Base-by-base conservation (phyloP, 2,329 filamentous ascomycete genomes). In the Botrytis hyacinthi region DNA sequence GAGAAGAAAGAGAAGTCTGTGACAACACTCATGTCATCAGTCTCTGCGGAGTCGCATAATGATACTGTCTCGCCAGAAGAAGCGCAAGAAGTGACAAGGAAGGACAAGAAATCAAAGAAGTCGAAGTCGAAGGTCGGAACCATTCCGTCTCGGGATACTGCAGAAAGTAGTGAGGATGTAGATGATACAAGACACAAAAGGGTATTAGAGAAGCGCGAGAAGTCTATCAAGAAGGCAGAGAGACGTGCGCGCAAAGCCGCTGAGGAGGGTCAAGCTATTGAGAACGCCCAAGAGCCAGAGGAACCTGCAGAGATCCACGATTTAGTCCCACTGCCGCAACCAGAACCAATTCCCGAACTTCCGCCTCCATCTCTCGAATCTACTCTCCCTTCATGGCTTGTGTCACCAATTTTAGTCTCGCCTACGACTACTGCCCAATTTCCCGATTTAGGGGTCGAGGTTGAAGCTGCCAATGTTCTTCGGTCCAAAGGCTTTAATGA, bases 281-380 rank as follows among this genome's bases (percentile, higher is more conserved):
- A 72, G 40, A 37, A 78, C 60, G 67, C 75, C 37, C 68, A 78
- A 76, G 76, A 80, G 35, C 77, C 76, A 73, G 70, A 79, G 76
- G 66, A 80, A 77, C 78, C 80, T 73, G 75, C 78, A 20, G 86
- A 89, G 78, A 81, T 90, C 4, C 90, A 94, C 80, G 93, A 93
- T 35, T 85, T 98, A 0, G 90, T 92, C 73, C 94, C 94, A 10
- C 85, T 97, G 32, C 94, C 94, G 12, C 94, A 97, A 77, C 94
- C 93, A 20, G 87, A 88, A 46, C 88, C 88, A 0, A 85, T 89
- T 1, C 84, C 86, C 1, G 87, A 90, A 63, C 83, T 87, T 44
- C 84, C 85, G 1, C 86, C 88, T 69, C 86, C 87, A 71, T 89
- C 91, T 3, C 87, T 87, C n/a, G 94, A 93, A 81, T 91, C 94